Conservation (phyloP, 1,284 basidiomycete species). For the Xerocomus nothofagi region DNA sequence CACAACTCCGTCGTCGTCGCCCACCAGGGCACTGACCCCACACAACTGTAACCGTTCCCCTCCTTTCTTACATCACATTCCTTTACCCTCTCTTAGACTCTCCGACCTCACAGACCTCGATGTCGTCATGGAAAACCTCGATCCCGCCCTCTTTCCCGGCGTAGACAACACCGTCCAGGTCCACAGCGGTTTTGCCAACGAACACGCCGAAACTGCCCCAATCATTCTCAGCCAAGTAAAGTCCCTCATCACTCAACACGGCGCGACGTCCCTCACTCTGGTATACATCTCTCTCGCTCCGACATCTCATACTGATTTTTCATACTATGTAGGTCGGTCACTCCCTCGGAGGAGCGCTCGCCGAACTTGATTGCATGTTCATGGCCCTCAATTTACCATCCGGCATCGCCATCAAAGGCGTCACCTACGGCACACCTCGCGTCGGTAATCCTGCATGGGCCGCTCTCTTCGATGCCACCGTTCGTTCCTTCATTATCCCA, state of each 20-base stretch:
- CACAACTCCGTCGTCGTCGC: constrained; percentile 33
- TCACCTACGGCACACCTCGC: constrained; percentile 53
- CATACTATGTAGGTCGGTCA: constrained; percentile 53
- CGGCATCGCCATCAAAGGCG: constrained; percentile 40
- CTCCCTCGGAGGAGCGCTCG: constrained; percentile 59
- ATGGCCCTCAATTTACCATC: constrained; percentile 48
- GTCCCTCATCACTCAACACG: constrained; percentile 34
- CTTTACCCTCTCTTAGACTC: constrained; percentile 17
- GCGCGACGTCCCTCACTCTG: constrained; percentile 39
- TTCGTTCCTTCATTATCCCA: constrained; percentile 32
- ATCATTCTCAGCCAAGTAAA: constrained; percentile 42
- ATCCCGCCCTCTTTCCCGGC: constrained; percentile 39
- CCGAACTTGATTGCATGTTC: constrained; percentile 53
- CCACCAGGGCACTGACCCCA: constrained; percentile 39
- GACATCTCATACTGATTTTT: background rate
- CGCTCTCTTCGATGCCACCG: constrained; percentile 32
- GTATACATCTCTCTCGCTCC: constrained; percentile 24
- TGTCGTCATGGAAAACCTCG: constrained; percentile 27
- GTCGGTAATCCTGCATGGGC: constrained; percentile 36
- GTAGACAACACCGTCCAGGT: constrained; percentile 28
- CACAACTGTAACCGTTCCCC: constrained; percentile 21
- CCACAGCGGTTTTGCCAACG: constrained; percentile 38
- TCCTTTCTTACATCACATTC: background rate
- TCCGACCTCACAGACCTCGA: constrained; percentile 36
- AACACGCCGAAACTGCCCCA: constrained; percentile 38